phyloP scores from a whole-genome alignment of 2,329 filamentous ascomycete genomes.

The Escovopsis sp. region DNA sequence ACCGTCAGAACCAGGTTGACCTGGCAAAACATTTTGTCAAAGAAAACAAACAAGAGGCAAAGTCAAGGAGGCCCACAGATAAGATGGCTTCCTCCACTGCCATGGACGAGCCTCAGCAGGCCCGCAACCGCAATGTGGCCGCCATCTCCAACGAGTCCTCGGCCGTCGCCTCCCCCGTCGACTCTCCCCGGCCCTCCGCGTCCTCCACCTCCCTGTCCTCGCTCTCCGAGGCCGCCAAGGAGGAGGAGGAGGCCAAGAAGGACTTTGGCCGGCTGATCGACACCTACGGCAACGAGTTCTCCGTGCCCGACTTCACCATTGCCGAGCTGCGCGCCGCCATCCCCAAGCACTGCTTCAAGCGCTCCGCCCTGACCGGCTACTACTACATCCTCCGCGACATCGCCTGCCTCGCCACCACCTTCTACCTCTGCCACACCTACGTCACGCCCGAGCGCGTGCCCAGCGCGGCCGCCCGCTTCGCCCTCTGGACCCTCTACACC shows the following conservation, averaged over 20 bases:
- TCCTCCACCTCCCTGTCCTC: slow-evolving; percentile 91
- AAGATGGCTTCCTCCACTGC: slow-evolving; percentile 22
- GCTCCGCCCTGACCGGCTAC: slow-evolving; percentile 61
- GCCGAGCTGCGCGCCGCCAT: slow-evolving; percentile 96
- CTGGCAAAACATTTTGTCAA: too few species aligned
- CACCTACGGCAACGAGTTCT: slow-evolving; percentile 89
- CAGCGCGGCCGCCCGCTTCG: slow-evolving; percentile 48
- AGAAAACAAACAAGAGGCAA: background rate
- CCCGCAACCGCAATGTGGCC: slow-evolving; percentile 32
- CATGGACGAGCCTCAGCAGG: slow-evolving; percentile 22
- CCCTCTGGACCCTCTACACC: slow-evolving; percentile 50
- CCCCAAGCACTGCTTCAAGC: slow-evolving; percentile 91
- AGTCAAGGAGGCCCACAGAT: too few species aligned
- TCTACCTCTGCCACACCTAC: slow-evolving; percentile 78
- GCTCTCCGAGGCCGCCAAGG: slow-evolving; percentile 47
- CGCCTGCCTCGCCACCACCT: slow-evolving; percentile 54
- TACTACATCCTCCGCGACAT: slow-evolving; percentile 76
- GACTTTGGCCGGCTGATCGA: slow-evolving; percentile 59
- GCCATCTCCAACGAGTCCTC: slow-evolving; percentile 39
- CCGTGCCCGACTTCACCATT: slow-evolving; percentile 89
- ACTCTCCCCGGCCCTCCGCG: slow-evolving; percentile 46
- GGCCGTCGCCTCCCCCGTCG: slow-evolving; percentile 39
- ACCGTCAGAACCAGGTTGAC: too few species aligned
- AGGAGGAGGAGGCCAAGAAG: slow-evolving; percentile 22
- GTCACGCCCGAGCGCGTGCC: slow-evolving; percentile 75